A percentile compares a stretch with the other conserved stretches of the same genome.
These are phyloP conservation scores for Heimioporus sp. DNA, from an alignment of 768 basidiomycete species.

Conservation along the genomic window DNA sequence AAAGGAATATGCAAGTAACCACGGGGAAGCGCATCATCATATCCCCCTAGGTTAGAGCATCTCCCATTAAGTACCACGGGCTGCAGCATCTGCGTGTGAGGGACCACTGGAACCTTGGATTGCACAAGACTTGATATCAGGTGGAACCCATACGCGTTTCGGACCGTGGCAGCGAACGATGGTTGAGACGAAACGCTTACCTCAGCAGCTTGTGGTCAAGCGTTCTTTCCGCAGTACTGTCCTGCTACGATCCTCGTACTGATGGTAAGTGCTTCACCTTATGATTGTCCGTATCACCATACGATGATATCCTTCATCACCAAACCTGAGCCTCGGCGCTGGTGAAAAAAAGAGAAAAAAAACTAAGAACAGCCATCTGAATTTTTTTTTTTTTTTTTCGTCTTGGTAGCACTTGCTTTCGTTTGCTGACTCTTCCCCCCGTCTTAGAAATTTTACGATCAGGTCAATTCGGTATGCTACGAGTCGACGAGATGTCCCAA, in stretches of 20 bases:
- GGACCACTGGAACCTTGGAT: too few relatives aligned
- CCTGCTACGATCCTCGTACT: background rate
- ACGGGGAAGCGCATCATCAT: too few relatives aligned
- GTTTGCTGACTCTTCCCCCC: constrained; percentile 10
- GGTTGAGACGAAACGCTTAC: too few relatives aligned
- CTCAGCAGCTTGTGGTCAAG: too few relatives aligned
- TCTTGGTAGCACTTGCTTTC: background rate
- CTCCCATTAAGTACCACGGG: too few relatives aligned
- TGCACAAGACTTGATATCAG: too few relatives aligned
- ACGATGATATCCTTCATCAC: constrained; percentile 26
- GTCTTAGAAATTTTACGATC: constrained; percentile 4
- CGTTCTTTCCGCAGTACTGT: too few relatives aligned
- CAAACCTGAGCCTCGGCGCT: constrained; percentile 30
- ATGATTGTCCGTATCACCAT: background rate
- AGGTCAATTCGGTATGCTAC: background rate
- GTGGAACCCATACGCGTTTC: too few relatives aligned
- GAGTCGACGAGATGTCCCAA: background rate
- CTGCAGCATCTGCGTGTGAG: too few relatives aligned
- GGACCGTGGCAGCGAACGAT: too few relatives aligned
- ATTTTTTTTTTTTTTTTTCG: constrained; percentile 6
- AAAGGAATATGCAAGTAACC: too few relatives aligned
- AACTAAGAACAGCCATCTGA: constrained; percentile 38
- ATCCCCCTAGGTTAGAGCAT: too few relatives aligned
- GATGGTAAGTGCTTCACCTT: constrained; percentile 5
- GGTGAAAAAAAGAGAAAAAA: constrained; percentile 29